These are phyloP conservation scores for Alloteropsis angusta DNA, from an alignment of 202 grass and related monocot genomes.

Conservation along the genomic window DNA sequence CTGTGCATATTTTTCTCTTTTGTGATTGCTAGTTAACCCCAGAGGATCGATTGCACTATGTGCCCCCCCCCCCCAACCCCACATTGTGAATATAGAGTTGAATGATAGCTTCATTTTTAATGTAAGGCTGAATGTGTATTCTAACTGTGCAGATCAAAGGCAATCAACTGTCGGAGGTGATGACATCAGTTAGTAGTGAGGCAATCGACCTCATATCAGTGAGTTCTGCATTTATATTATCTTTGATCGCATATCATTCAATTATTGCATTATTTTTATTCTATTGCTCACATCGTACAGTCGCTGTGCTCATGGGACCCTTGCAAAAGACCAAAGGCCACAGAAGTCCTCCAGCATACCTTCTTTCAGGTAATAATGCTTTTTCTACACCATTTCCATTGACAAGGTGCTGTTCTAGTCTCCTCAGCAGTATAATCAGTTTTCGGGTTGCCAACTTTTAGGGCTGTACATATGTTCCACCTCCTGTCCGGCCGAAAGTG, in stretches of 20 bases:
- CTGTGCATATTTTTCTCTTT: background rate
- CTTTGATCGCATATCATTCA: background rate
- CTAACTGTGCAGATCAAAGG: constrained; percentile 38
- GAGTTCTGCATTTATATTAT: constrained; percentile 24
- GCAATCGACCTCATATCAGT: constrained; percentile 83
- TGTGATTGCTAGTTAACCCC: background rate
- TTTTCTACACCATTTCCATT: background rate
- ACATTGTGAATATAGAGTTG: background rate
- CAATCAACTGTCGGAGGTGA: constrained; percentile 54
- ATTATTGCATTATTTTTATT: background rate
- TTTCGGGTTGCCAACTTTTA: constrained; percentile 35
- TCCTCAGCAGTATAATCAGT: constrained; percentile 10
- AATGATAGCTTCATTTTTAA: constrained; percentile 6
- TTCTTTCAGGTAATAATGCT: constrained; percentile 55
- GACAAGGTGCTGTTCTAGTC: background rate
- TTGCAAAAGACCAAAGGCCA: constrained; percentile 79
- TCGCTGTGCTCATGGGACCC: constrained; percentile 89
- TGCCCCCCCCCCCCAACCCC: too few species aligned
- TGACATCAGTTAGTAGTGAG: constrained; percentile 63
- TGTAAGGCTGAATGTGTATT: constrained; percentile 10
- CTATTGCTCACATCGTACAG: constrained; percentile 30
- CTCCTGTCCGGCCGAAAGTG: constrained; percentile 47
- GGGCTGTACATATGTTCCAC: constrained; percentile 61
- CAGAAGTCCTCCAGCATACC: constrained; percentile 70
- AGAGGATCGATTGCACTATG: background rate